These are phyloP conservation scores for Thuidium tamariscinum DNA, from an alignment of 225 moss, liverwort and hornwort genomes.

Conservation along the genomic window DNA sequence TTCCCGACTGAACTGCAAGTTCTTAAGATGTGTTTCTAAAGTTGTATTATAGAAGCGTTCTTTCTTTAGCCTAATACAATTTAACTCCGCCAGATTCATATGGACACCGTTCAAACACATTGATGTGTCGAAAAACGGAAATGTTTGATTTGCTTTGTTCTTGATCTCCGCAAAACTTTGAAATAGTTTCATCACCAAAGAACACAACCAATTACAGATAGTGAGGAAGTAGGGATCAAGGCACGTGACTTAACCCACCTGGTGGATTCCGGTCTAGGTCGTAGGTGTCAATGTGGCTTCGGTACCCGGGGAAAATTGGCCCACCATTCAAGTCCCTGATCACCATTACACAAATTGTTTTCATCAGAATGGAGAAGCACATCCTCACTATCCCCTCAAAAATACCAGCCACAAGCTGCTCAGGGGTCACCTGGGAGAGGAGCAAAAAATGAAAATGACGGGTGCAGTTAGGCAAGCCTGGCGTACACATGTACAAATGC, in stretches of 20 bases:
- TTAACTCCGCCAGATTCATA: not conserved
- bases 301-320: conserved; percentile 12
- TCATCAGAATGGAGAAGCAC: not conserved
- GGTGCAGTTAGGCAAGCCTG: not conserved
- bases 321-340: conserved; percentile 33
- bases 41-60: not conserved
- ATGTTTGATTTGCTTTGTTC: not conserved
- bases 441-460: not conserved
- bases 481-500: not conserved
- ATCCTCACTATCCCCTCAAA: not conserved
- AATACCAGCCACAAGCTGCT: not conserved
- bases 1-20: not conserved
- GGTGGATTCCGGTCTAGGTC: conserved; percentile 29
- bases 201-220: not conserved
- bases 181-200: not conserved
- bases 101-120: not conserved
- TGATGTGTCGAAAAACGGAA: not conserved
- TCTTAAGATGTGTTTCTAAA: not conserved
- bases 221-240: not conserved
- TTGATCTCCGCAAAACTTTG: not conserved
- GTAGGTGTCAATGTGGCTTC: not conserved
- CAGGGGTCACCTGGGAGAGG: not conserved
- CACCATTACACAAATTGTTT: not conserved
- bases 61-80: not conserved
- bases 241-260: conserved; percentile 2